Conservation (phyloP, 768 basidiomycete genomes). For the Russula abietina region DNA sequence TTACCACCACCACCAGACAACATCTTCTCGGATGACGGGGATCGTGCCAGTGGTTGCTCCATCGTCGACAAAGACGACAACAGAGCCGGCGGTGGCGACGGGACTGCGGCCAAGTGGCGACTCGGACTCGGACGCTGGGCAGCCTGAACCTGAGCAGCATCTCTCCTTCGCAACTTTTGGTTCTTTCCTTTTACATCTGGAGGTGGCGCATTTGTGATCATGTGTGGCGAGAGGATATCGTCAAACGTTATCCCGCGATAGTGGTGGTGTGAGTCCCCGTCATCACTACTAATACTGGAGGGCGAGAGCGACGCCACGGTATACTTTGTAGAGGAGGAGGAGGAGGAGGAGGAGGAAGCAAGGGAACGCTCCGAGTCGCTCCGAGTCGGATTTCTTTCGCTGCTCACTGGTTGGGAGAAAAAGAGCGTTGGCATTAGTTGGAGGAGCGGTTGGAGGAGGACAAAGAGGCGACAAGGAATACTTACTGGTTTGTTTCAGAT, state of each 20-base stretch:
- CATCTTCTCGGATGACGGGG: not conserved
- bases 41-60: not conserved
- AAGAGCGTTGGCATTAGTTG: no score
- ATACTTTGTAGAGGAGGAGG: not conserved
- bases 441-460: no score
- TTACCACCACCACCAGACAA: not conserved
- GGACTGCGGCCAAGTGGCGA: not conserved
- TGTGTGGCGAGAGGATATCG: slow-evolving; percentile 10
- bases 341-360: not conserved
- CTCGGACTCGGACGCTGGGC: no score
- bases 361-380: not conserved
- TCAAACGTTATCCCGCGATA: slow-evolving; percentile 19
- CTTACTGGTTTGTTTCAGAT: no score
- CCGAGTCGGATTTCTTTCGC: no score
- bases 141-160: no score
- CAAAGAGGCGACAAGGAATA: no score
- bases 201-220: slow-evolving; percentile 14
- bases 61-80: no score
- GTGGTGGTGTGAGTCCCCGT: not conserved
- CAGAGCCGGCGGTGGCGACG: not conserved
- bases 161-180: not conserved
- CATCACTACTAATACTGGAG: no score
- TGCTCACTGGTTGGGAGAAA: no score
- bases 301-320: not conserved
- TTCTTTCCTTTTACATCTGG: not conserved